Evolutionary conservation across 208 protist species (phyloP).

Genomic region (Novymonas esmeraldas): DNA sequence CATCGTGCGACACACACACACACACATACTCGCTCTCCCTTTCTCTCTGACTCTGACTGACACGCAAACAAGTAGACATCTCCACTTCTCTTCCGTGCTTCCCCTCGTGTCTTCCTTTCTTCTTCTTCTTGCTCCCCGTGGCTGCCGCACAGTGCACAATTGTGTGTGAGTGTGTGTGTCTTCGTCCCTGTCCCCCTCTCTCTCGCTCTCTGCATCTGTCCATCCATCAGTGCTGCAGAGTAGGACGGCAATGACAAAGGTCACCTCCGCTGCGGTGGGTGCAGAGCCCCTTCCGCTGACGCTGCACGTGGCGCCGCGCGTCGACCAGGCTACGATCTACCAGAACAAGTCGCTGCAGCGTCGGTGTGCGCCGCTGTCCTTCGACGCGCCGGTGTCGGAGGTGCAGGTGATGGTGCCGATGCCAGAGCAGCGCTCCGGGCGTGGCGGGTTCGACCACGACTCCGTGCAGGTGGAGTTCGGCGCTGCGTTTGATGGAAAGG

Average conservation of each 20-base stretch:
- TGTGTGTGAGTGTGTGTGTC: too few relatives aligned
- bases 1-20: background rate
- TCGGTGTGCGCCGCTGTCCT: conserved; percentile 26
- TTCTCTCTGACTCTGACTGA: too few relatives aligned
- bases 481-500: conserved; percentile 18
- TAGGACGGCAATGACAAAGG: background rate
- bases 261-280: background rate
- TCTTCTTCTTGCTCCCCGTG: conserved; percentile 1
- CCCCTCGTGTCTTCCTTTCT: conserved; percentile 1
- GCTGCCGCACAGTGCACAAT: too few relatives aligned
- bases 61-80: too few relatives aligned
- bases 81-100: background rate
- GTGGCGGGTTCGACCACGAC: conserved; percentile 21
- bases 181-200: too few relatives aligned
- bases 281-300: conserved; percentile 9
- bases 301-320: conserved; percentile 29
- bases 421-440: conserved; percentile 1
- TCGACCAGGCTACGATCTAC: conserved; percentile 31
- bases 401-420: conserved; percentile 38
- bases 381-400: conserved; percentile 20
- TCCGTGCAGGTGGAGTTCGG: conserved; percentile 35
- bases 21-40: background rate
- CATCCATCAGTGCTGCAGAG: background rate
- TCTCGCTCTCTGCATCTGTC: too few relatives aligned
- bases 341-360: conserved; percentile 32